Evolutionary conservation across 2,329 filamentous ascomycete species (phyloP).

Genomic region (Aureobasidium sp.): DNA sequence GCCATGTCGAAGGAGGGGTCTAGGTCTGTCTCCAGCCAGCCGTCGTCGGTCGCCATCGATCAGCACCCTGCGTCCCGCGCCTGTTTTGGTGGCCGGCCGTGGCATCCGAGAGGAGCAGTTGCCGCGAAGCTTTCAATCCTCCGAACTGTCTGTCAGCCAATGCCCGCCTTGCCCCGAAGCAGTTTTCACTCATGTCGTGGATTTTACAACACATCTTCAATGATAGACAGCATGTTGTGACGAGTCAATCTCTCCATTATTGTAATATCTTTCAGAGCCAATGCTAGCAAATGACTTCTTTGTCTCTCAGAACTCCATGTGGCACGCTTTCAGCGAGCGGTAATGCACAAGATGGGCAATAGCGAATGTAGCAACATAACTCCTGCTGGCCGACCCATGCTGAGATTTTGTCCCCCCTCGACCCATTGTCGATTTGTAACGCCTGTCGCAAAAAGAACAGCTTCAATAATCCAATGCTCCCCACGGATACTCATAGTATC

Average conservation of each 20-base stretch:
- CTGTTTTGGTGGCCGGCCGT: background rate
- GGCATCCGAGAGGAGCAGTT: background rate
- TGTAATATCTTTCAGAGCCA: background rate
- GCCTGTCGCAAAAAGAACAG: slow-evolving; percentile 10
- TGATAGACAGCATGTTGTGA: background rate
- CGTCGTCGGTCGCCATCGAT: slow-evolving; percentile 8
- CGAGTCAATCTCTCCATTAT: background rate
- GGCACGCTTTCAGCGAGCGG: slow-evolving; percentile 4
- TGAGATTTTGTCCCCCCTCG: slow-evolving; percentile 3
- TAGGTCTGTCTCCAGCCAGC: slow-evolving; percentile 1
- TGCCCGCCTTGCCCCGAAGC: background rate
- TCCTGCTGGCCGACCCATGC: slow-evolving; percentile 11
- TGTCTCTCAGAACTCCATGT: background rate
- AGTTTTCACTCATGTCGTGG: background rate
- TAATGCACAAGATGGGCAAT: slow-evolving; percentile 9
- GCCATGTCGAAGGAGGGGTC: slow-evolving; percentile 1
- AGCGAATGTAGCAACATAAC: slow-evolving; percentile 12
- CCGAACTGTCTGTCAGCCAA: background rate
- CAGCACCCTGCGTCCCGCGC: slow-evolving; percentile 1
- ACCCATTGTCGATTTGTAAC: slow-evolving; percentile 3
- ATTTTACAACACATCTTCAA: background rate
- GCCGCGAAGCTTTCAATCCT: background rate
- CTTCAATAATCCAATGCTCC: slow-evolving; percentile 12
- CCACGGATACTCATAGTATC: slow-evolving; percentile 1
- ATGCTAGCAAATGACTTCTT: background rate